A percentile compares a stretch with the other conserved stretches of the same genome.
These are phyloP conservation scores for Pichia cephalocereana DNA, from an alignment of 805 yeast genomes.

Conservation along the genomic window DNA sequence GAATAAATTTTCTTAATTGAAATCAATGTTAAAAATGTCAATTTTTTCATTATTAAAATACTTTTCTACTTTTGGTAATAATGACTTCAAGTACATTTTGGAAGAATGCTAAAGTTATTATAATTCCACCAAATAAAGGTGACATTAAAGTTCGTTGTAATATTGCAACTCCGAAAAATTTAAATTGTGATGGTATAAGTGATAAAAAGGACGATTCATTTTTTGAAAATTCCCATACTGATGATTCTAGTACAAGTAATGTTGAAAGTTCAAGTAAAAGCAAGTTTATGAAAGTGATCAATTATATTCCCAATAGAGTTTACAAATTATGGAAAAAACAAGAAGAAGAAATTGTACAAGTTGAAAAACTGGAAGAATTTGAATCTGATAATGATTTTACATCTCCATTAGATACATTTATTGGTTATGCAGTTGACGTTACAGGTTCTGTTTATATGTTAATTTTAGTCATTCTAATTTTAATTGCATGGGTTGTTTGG, in stretches of 20 bases:
- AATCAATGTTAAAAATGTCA: too few relatives aligned
- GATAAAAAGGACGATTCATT: background rate
- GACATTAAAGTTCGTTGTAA: background rate
- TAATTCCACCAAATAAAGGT: constrained; percentile 1
- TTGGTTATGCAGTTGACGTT: constrained; percentile 10
- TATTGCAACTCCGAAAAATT: background rate
- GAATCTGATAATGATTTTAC: constrained; percentile 1
- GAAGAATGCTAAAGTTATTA: background rate
- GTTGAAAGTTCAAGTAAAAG: background rate
- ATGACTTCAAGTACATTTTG: background rate
- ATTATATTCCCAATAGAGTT: background rate
- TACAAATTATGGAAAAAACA: background rate
- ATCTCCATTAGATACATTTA: constrained; percentile 9
- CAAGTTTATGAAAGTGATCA: background rate
- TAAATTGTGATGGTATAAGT: background rate
- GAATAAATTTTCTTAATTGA: too few relatives aligned
- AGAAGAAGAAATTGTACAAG: background rate
- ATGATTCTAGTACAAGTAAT: background rate
- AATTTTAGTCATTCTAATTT: constrained; percentile 19
- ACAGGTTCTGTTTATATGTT: constrained; percentile 18
- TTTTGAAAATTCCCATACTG: background rate
- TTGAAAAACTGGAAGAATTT: background rate
- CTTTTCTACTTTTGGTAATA: too few relatives aligned
- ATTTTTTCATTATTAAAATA: too few relatives aligned
- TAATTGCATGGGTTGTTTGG: constrained; percentile 14